Conservation (phyloP, 1,284 basidiomycete species). For the Cryptococcus sp. region DNA sequence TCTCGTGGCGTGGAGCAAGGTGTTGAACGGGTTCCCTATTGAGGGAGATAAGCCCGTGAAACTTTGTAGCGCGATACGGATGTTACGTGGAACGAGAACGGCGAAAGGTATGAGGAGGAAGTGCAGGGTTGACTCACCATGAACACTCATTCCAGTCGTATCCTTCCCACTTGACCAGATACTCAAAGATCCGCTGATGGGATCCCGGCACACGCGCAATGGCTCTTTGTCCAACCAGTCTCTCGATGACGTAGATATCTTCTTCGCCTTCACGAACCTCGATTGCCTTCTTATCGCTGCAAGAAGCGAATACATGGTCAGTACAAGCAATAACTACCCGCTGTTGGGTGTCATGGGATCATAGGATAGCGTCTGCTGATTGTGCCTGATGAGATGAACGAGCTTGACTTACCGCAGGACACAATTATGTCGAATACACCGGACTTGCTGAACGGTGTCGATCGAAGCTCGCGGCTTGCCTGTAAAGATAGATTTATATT, state of each 20-base stretch:
- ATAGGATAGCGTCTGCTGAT: not conserved
- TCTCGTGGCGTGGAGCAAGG: conserved; percentile 6
- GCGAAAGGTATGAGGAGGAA: not conserved
- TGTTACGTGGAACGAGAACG: not conserved
- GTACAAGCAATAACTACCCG: not conserved
- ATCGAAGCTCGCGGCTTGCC: conserved; percentile 8
- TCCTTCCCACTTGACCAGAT: conserved; percentile 26
- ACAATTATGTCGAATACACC: conserved; percentile 25
- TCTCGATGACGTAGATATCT: conserved; percentile 14
- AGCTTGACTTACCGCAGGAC: conserved; percentile 14
- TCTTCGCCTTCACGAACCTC: conserved; percentile 11
- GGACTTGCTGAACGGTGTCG: conserved; percentile 11
- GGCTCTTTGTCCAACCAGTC: conserved; percentile 15
- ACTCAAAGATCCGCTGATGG: conserved; percentile 14
- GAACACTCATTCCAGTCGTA: conserved; percentile 20
- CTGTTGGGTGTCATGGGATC: not conserved
- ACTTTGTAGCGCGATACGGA: not conserved
- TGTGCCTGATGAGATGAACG: not conserved
- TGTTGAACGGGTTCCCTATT: conserved; percentile 17
- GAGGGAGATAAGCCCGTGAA: not conserved
- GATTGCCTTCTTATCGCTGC: conserved; percentile 17
- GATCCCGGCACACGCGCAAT: conserved; percentile 5
- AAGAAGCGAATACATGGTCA: not conserved
- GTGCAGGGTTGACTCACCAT: conserved; percentile 16
- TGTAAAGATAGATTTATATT: not conserved